Base-by-base conservation (phyloP, 495 filamentous ascomycete species). In the Tuber borchii region DNA sequence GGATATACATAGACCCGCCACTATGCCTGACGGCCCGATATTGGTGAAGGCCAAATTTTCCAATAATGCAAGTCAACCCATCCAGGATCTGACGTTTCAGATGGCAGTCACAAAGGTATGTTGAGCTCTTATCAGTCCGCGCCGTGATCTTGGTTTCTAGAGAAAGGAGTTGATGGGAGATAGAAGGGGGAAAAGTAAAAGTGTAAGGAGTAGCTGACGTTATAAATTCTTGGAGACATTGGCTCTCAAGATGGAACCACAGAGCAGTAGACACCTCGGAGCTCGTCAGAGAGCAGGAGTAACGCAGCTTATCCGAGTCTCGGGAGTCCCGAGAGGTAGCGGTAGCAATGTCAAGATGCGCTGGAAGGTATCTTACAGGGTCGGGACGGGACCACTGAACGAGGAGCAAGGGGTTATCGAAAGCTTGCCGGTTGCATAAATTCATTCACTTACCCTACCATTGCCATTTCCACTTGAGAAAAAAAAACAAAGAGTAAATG, bases 61-160 rank as follows among this genome's bases (percentile, higher is more conserved):
- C 22, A 98, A 97, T 80, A 90, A 88, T 72, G 91, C 90, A 4
- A 86, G 87, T 39, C 88, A 91, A 78, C 87, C 88, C 0, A 88
- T 99, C 56, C 87, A 88, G 1, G 93, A 96, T 70, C 85, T 98
- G 56, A 93, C 94, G 70, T 97, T 97, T 82, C 92, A 96, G 83
- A 87, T 95, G 73, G 95, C 95, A 5, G 95, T 97, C 12, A 94
- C 94, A 48, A 97, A 94, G 89, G 95, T 97, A 85, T 79, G 85
- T 80, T 14, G 31, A 61, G 56, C 39, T 61, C 40, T 70, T 17
- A 71, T 71, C 16, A 40, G 43, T 71, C 70, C 34, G 12, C 14
- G 9, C 37, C 26, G 26, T 65, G 56, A 3, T 65, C 26, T 16
- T n/a, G 26, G 3, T 73, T 22, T 71, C 42, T n/a, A 10, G 9